Evolutionary conservation across 352 stramenopile genomes (phyloP).

Genomic region (Phytopythium ostracodes): DNA sequence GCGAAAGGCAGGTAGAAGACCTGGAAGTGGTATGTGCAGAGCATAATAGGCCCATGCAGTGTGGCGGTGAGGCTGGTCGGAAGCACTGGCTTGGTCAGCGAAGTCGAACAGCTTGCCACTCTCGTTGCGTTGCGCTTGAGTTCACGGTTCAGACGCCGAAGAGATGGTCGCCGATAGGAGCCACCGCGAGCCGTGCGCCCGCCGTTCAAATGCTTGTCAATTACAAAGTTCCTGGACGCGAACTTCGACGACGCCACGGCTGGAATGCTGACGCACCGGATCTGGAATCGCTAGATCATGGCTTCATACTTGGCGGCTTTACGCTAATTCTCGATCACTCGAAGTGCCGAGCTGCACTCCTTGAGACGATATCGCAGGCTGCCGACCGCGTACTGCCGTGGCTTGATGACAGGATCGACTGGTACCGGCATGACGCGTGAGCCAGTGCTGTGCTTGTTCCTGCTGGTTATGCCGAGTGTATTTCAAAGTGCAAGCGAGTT

Average conservation of each 20-base stretch:
- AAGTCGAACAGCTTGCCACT: too few relatives aligned
- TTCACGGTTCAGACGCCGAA: background rate
- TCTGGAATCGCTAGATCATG: slow-evolving; percentile 28
- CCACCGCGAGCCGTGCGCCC: background rate
- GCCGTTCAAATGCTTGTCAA: slow-evolving; percentile 6
- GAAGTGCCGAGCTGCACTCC: too few relatives aligned
- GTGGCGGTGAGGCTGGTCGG: slow-evolving; percentile 4
- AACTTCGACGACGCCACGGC: slow-evolving; percentile 12
- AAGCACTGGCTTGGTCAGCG: background rate
- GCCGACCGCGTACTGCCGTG: too few relatives aligned
- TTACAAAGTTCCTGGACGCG: slow-evolving; percentile 14
- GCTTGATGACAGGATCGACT: too few relatives aligned
- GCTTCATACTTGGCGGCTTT: slow-evolving; percentile 9
- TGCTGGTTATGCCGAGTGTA: too few relatives aligned
- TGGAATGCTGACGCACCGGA: slow-evolving; percentile 14
- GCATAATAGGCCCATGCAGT: slow-evolving; percentile 20
- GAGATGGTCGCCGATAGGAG: background rate
- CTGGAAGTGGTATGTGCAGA: slow-evolving; percentile 11
- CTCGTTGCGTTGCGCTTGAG: too few relatives aligned
- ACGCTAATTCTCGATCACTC: too few relatives aligned
- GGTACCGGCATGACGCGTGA: too few relatives aligned
- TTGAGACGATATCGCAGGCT: too few relatives aligned
- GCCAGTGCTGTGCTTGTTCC: too few relatives aligned
- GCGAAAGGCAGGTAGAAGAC: slow-evolving; percentile 15
- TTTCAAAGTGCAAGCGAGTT: too few relatives aligned